A percentile compares a stretch with the other conserved stretches of the same genome.
Evolutionary conservation across 1,284 basidiomycete genomes (phyloP).

Genomic region (Malassezia brasiliensis): DNA sequence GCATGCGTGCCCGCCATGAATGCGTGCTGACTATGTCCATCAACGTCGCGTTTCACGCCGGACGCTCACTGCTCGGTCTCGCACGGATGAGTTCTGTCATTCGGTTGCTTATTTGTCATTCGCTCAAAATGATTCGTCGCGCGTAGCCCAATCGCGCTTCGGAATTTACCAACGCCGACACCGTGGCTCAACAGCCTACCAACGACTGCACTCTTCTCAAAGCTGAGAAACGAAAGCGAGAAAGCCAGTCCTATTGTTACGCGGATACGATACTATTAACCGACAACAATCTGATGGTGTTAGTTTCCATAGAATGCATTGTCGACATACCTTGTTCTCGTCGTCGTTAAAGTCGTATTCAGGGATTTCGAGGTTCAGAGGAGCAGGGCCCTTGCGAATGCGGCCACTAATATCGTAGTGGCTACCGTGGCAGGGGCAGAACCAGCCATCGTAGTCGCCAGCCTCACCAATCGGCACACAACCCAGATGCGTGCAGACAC

Average conservation of each 20-base stretch:
- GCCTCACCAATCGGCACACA: constrained; percentile 95
- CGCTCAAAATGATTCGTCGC: too few relatives aligned
- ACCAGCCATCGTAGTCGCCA: constrained; percentile 75
- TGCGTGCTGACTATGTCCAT: too few relatives aligned
- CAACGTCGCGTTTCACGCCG: too few relatives aligned
- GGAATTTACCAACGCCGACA: neutral
- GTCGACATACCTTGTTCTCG: constrained; percentile 55
- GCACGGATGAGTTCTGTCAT: too few relatives aligned
- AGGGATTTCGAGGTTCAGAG: constrained; percentile 74
- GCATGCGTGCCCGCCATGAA: too few relatives aligned
- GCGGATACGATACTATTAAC: constrained; percentile 11
- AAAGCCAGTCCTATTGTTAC: neutral
- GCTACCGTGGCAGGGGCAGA: constrained; percentile 79
- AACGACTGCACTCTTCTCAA: too few relatives aligned
- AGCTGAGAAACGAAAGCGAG: too few relatives aligned
- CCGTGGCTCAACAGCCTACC: too few relatives aligned
- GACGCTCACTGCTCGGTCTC: too few relatives aligned
- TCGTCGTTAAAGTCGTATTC: constrained; percentile 48
- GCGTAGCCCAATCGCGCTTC: neutral
- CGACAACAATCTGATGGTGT: constrained; percentile 14
- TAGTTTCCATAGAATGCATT: neutral
- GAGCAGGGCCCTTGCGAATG: constrained; percentile 72
- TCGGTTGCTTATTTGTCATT: too few relatives aligned
- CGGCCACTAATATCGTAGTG: constrained; percentile 93
- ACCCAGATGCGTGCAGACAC: constrained; percentile 92